phyloP scores from a whole-genome alignment of 2,329 filamentous ascomycete species.

The Aspergillus texensis region DNA sequence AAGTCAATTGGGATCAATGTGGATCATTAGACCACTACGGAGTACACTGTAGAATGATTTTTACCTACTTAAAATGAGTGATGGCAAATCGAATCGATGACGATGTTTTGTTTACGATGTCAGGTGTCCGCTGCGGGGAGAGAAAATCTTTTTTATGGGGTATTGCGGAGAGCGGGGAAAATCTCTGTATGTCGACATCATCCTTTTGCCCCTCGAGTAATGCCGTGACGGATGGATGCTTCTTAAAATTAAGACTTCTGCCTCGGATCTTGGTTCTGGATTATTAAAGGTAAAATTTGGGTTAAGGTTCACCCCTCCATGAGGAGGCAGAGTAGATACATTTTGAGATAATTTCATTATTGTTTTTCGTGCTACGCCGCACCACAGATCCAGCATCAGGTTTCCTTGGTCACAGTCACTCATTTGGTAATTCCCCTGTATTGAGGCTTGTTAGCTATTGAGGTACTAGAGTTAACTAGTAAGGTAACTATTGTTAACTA shows the following conservation, averaged over 20 bases:
- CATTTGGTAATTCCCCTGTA: too few species aligned
- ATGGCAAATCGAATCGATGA: neutral
- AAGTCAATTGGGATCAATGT: neutral
- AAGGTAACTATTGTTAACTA: neutral
- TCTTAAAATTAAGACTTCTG: neutral
- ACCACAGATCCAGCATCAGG: neutral
- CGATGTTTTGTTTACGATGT: neutral
- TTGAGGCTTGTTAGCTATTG: neutral
- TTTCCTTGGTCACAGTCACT: neutral
- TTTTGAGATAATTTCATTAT: neutral
- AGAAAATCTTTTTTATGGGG: neutral
- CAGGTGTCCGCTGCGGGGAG: neutral
- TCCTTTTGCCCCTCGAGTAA: neutral
- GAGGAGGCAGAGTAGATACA: neutral
- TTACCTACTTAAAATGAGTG: neutral
- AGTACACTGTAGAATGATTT: neutral
- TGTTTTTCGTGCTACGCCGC: neutral
- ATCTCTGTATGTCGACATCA: neutral
- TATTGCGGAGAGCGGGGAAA: constrained; percentile 1
- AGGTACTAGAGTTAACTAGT: neutral
- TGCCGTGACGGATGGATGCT: neutral
- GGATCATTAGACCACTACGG: neutral
- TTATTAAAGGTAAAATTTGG: neutral
- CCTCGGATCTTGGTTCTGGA: neutral
- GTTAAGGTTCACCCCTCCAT: neutral